Percentiles rank a stretch among this genome's conserved stretches.
phyloP scores from a whole-genome alignment of 129 eudicot species.

The Heracleum sosnowskyi region DNA sequence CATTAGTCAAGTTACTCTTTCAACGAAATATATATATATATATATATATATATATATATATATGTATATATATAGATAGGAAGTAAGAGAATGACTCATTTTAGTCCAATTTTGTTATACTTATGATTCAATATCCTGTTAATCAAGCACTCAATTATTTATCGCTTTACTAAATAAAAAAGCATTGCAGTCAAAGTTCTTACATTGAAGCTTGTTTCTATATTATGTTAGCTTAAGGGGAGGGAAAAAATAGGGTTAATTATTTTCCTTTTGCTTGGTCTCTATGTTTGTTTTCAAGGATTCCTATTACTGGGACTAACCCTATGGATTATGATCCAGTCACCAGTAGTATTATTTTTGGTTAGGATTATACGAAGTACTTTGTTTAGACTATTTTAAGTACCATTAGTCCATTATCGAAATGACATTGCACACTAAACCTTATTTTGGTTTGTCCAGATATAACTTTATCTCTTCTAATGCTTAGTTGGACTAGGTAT shows the following conservation, averaged over 20 bases:
- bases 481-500: not conserved
- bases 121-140: not conserved
- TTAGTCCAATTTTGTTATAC: not conserved
- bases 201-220: not conserved
- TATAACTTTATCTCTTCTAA: not conserved
- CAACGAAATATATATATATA: not conserved
- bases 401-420: not conserved
- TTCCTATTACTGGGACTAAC: not conserved
- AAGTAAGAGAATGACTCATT: not conserved
- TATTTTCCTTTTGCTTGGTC: not conserved
- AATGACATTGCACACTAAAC: not conserved
- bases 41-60: too few relatives aligned
- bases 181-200: not conserved
- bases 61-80: not conserved
- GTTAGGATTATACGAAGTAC: not conserved
- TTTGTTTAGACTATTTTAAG: too few relatives aligned
- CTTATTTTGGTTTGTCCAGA: not conserved
- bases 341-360: not conserved
- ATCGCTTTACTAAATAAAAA: not conserved
- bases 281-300: not conserved
- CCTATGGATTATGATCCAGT: not conserved
- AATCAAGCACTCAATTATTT: not conserved
- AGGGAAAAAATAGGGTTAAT: not conserved
- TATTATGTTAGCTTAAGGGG: not conserved
- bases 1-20: not conserved